A percentile compares a stretch with the other conserved stretches of the same genome.
These are phyloP conservation scores for Schizopora paradoxa DNA, from an alignment of 1,284 basidiomycete species.

Conservation along the genomic window DNA sequence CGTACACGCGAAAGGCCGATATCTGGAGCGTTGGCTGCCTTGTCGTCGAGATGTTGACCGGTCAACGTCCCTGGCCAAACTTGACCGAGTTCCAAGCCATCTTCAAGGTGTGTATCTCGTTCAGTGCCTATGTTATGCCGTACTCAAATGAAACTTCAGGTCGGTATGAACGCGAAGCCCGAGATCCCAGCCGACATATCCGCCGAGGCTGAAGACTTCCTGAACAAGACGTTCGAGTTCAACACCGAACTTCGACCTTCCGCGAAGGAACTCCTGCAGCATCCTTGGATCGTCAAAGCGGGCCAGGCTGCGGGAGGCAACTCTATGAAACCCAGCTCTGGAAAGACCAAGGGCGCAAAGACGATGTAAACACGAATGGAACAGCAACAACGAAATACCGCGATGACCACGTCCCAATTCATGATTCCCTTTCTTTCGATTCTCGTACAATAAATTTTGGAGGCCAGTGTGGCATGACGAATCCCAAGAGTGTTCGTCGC, in stretches of 20 bases:
- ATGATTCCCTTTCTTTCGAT: too few relatives aligned
- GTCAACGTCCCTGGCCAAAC: slow-evolving; percentile 95
- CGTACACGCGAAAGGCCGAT: slow-evolving; percentile 92
- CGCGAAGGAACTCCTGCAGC: slow-evolving; percentile 69
- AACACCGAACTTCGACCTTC: slow-evolving; percentile 80
- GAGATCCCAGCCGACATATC: slow-evolving; percentile 86
- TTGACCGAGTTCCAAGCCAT: slow-evolving; percentile 99
- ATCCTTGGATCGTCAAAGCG: slow-evolving; percentile 61
- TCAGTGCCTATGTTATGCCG: neutral
- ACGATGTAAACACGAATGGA: neutral
- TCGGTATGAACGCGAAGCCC: slow-evolving; percentile 82
- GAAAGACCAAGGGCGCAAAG: slow-evolving; percentile 16
- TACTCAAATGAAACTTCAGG: slow-evolving; percentile 41
- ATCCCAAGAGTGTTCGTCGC: too few relatives aligned
- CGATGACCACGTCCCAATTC: too few relatives aligned
- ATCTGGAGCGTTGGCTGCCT: slow-evolving; percentile 99
- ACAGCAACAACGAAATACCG: too few relatives aligned
- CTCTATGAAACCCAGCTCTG: slow-evolving; percentile 1
- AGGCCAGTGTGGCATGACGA: too few relatives aligned
- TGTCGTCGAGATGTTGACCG: slow-evolving; percentile 98
- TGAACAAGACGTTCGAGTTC: slow-evolving; percentile 80
- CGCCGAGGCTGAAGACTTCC: slow-evolving; percentile 77
- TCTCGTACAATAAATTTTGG: too few relatives aligned
- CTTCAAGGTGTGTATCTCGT: slow-evolving; percentile 64
- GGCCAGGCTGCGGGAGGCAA: neutral